Conservation (phyloP, 2,329 filamentous ascomycete genomes). For the Saccharata proteae region DNA sequence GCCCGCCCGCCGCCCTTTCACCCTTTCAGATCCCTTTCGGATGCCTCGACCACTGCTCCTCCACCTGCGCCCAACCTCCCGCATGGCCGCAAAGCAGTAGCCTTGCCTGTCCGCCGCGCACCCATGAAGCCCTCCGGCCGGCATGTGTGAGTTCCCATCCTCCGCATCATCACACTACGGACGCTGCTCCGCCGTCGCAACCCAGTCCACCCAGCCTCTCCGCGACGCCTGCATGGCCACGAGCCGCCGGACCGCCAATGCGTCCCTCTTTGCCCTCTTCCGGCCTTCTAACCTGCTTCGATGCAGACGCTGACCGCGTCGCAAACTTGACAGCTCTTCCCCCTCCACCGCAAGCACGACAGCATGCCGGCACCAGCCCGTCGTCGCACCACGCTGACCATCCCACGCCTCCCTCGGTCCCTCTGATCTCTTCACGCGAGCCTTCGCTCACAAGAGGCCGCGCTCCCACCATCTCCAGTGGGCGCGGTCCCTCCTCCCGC, state of each 20-base stretch:
- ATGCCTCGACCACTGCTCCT: constrained; percentile 8
- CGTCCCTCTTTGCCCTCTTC: constrained; percentile 4
- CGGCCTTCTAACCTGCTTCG: no score
- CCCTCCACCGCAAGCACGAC: constrained; percentile 27
- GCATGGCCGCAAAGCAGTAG: constrained; percentile 2
- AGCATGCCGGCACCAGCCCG: constrained; percentile 19
- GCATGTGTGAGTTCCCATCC: background rate
- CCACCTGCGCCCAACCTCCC: background rate
- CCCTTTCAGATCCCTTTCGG: constrained; percentile 11
- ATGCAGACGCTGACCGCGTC: constrained; percentile 17
- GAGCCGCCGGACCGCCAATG: background rate
- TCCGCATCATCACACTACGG: background rate
- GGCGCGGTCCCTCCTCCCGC: constrained; percentile 30
- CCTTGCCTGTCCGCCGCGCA: constrained; percentile 3
- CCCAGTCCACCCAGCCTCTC: no score
- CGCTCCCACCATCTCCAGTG: constrained; percentile 30
- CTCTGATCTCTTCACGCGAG: constrained; percentile 26
- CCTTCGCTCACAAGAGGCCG: constrained; percentile 33
- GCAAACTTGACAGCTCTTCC: constrained; percentile 22
- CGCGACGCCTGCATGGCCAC: constrained; percentile 12
- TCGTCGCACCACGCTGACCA: constrained; percentile 23
- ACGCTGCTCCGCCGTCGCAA: constrained; percentile 3
- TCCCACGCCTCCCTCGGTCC: constrained; percentile 12
- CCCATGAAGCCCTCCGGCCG: background rate
- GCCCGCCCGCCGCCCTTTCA: constrained; percentile 8